Base-by-base conservation (phyloP, 257 asterid genomes). In the Lithospermum erythrorhizon region DNA sequence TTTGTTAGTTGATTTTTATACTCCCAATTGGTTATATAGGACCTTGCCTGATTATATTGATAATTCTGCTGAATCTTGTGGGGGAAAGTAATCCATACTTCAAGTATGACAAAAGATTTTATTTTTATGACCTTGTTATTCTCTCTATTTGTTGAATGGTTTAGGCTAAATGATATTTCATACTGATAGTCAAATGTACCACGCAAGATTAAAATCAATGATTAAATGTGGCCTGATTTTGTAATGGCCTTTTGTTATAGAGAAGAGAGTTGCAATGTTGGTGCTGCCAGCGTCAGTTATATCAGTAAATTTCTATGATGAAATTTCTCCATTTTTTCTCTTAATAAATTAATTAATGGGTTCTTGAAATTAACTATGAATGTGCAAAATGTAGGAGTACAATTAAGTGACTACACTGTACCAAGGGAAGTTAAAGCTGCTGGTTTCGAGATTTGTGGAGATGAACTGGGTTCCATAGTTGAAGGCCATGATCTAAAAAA, bases 231-330 rank as follows among this genome's bases (percentile, higher is more conserved):
- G n/a, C n/a, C 17, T 41, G 49, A 41, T 41, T 41, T 41, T 41
- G 49, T 41, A 1, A 41, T 41, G 61, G 18, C 19, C 53, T 53
- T 19, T 19, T 15, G 32, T 64, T 71, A 48, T 59, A 89, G 97
- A 89, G 75, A 89, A 89, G 70, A 81, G 95, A 64, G 67, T 89
- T 29, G 95, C 91, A 20, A 82, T 89, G 57, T 80, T 89, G 37
- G 97, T 86, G 59, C 97, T 29, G 97, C 97, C 37, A 61, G 74
- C n/a, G n/a, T 67, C 87, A 83, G 65, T 89, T 68, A 71, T 82
- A 65, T 75, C 80, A 81, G 97, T 97, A 62, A 65, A 22, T 56
- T 78, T 68, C 53, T 5, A 56, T 24, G 49, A 25, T 3, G 58
- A 3, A 1, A 41, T 41, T n/a, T 41, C 49, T 54, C 30, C 13